These are phyloP conservation scores for Apiospora sp. DNA, from an alignment of 2,329 filamentous ascomycete species.

Conservation along the genomic window DNA sequence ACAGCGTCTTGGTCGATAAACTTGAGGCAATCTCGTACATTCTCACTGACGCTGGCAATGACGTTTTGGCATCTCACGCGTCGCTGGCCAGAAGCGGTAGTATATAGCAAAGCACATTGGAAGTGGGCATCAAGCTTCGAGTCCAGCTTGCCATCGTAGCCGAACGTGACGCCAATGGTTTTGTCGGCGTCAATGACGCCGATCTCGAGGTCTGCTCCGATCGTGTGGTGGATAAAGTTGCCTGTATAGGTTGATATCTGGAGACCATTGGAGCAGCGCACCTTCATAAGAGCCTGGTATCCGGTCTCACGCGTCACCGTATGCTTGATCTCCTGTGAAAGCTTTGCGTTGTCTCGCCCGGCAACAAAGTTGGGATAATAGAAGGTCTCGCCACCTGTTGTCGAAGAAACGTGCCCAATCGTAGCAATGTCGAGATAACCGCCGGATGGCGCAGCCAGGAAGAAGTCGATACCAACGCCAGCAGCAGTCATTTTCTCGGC, in stretches of 20 bases:
- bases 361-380: constrained; percentile 97
- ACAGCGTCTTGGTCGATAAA: constrained; percentile 97
- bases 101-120: constrained; percentile 94
- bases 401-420: constrained; percentile 86
- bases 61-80: constrained; percentile 92
- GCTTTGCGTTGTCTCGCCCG: constrained; percentile 82
- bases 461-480: constrained; percentile 92
- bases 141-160: constrained; percentile 97
- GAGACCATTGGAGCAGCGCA: constrained; percentile 94
- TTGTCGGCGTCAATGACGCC: constrained; percentile 94
- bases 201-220: constrained; percentile 93
- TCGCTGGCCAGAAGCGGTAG: constrained; percentile 86
- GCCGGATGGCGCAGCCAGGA: constrained; percentile 88
- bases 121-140: constrained; percentile 96
- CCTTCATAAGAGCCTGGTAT: constrained; percentile 97
- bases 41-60: constrained; percentile 90
- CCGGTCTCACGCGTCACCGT: constrained; percentile 89
- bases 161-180: constrained; percentile 89
- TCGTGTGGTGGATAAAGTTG: constrained; percentile 95
- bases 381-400: constrained; percentile 93
- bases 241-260: constrained; percentile 95
- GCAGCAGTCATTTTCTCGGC: constrained; percentile 87
- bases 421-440: constrained; percentile 94
- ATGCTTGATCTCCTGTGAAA: constrained; percentile 86
- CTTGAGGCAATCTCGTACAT: constrained; percentile 84